Evolutionary conservation across 2,329 filamentous ascomycete genomes (phyloP), one percentile per base, ranked within the genome.

Genomic region (Cladosporium sp.): DNA sequence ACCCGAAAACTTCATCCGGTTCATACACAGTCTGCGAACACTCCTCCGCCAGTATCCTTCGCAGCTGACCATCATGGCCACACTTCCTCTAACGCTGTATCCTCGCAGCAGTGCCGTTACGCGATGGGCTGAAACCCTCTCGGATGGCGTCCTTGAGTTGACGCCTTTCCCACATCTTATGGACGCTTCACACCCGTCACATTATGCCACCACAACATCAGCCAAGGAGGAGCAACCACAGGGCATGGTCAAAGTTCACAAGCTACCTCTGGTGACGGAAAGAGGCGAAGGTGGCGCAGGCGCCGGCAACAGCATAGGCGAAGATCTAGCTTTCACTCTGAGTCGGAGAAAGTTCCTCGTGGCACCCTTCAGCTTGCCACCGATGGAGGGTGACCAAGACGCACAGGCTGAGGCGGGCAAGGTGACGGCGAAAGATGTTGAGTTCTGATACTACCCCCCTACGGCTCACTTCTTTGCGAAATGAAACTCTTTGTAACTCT

Each of bases 311-410:
- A 72, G 83, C 57, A 78, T 85, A 50, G 84, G 87, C 19, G 88
- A 95, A 64, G 90, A 96, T 70, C 80, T 95, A 70, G 90, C 90
- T 4, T 98, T 98, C 68, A 91, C 84, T 56, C 72, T 98, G 48
- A 95, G 89, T 68, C 79, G 89, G 62, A 84, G 81, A 61, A 91
- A 89, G 48, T 83, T 98, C 59, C 80, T 89, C 37, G 89, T 98
- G 58, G 87, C 85, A 62, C 89, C 90, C 0, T 96, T 90, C 70
- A 93, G 87, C 66, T 75, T 98, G 41, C 93, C 93, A 22, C 93
- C 93, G 0, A 76, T 92, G 38, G 87, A 90, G 51, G 89, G 86
- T 2, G 89, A 90, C 59, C 79, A 72, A 41, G 81, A 82, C 61
- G 81, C 77, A 11, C 81, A 83, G 64, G 75, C 77, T 54, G 74